Evolutionary conservation across 73 alveolate genomes (phyloP), one percentile per base, ranked within the genome.

Genomic region (Halteria grandinella): DNA sequence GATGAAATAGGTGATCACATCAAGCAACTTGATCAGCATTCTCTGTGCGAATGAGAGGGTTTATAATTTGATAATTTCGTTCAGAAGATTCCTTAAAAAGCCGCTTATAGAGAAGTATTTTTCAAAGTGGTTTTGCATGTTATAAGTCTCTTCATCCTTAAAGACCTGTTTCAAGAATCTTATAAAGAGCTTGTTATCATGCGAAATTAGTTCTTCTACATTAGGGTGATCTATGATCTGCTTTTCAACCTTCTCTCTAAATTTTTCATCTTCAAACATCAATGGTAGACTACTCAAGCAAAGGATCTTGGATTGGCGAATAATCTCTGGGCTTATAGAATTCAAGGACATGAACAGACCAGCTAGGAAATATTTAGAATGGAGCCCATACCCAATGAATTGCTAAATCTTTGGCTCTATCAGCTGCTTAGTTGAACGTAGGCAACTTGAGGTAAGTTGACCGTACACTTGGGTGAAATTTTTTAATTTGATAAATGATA

Each of bases 21-120:
- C 88, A 21, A 77, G 52, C 0, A 62, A 74, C 63, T 77, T 48
- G 18, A 77, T 43, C 4, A 73, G 52, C 85, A 62, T 77, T 1
- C 40, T 6, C 14, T 62, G 41, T 17, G 77, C 39, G 18, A 62
- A 29, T 1, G 45, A 48, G 36, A 40, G 37, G n/a, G 34, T 14
- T 32, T 77, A 34, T 6, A 77, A 44, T 48, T 77, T 77, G 1
- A 77, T 77, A 1, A 77, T 54, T 49, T 77, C 88, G 49, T 77
- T 77, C 44, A 77, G 58, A 25, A 71, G 29, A 48, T 41, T 45
- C 32, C 88, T 40, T 0, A 62, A 8, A 0, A 77, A 23, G 5
- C 88, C 88, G 63, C 74, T 57, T 5, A 77, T 49, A 0, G 77
- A 40, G 47, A 77, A 77, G 31, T 77, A 77, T 64, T 59, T 60